Percentiles rank a stretch among this genome's conserved stretches.
phyloP scores from a whole-genome alignment of 2,329 filamentous ascomycete species.

The Epichloe uncinata region DNA sequence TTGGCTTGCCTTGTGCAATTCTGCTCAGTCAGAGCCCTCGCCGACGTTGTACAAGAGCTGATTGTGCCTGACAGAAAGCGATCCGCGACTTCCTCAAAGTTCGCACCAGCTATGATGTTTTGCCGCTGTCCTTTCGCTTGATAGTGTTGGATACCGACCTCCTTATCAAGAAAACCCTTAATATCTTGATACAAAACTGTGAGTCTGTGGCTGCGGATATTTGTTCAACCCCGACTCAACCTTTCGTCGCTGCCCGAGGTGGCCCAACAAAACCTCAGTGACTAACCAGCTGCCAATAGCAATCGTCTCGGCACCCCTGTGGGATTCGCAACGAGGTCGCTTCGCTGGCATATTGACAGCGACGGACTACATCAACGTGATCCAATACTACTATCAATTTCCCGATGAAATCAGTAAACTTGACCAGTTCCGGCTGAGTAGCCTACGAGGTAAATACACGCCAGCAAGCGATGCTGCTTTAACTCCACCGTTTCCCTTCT shows the following conservation, averaged over 20 bases:
- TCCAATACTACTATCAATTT: slow-evolving; percentile 98
- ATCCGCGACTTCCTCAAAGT: slow-evolving; percentile 94
- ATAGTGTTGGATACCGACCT: slow-evolving; percentile 92
- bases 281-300: slow-evolving; percentile 35
- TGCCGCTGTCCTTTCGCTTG: slow-evolving; percentile 88
- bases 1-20: not conserved
- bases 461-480: not conserved
- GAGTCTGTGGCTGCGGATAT: slow-evolving; percentile 11
- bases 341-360: slow-evolving; percentile 92
- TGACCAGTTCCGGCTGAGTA: slow-evolving; percentile 86
- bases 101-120: slow-evolving; percentile 92
- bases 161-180: slow-evolving; percentile 92
- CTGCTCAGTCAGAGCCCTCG: not conserved
- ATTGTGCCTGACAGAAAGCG: slow-evolving; percentile 47
- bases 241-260: not conserved
- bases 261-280: no score
- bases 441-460: slow-evolving; percentile 59
- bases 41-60: slow-evolving; percentile 3
- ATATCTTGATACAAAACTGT: slow-evolving; percentile 95
- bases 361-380: slow-evolving; percentile 96
- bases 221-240: not conserved
- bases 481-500: not conserved
- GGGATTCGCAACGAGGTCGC: slow-evolving; percentile 85
- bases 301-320: slow-evolving; percentile 93
- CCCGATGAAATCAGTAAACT: slow-evolving; percentile 81